Conservation (phyloP, 306 rosid species). For the Morella rubra region DNA sequence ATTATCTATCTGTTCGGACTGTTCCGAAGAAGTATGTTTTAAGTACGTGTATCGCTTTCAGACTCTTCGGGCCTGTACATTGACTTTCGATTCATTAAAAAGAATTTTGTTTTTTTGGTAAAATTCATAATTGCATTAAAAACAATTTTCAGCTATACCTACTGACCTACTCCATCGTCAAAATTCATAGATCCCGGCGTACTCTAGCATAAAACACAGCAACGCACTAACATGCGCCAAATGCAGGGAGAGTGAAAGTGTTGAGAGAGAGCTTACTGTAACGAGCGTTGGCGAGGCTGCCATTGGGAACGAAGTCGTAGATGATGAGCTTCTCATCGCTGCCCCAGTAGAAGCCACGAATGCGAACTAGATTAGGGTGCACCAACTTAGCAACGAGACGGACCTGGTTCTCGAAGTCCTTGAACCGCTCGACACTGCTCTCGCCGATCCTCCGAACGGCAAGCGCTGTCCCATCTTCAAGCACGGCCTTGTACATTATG, state of each 20-base stretch:
- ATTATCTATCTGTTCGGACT: neutral
- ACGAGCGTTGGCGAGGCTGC: slow-evolving; percentile 91
- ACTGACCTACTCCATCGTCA: slow-evolving; percentile 72
- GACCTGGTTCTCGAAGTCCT: slow-evolving; percentile 82
- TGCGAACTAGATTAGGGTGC: slow-evolving; percentile 79
- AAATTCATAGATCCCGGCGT: slow-evolving; percentile 15
- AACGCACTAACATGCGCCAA: slow-evolving; percentile 24
- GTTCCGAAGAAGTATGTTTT: neutral
- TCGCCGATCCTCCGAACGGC: slow-evolving; percentile 96
- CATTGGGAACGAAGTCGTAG: slow-evolving; percentile 93
- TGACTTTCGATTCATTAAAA: slow-evolving; percentile 54
- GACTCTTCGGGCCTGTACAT: slow-evolving; percentile 5
- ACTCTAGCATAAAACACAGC: slow-evolving; percentile 19
- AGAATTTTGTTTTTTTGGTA: neutral
- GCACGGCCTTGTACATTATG: slow-evolving; percentile 92
- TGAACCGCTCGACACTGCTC: slow-evolving; percentile 69
- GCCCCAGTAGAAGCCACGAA: slow-evolving; percentile 95
- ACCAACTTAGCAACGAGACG: slow-evolving; percentile 71
- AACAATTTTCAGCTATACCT: slow-evolving; percentile 41
- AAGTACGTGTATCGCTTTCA: slow-evolving; percentile 2
- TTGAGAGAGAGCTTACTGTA: slow-evolving; percentile 61
- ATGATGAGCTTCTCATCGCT: slow-evolving; percentile 80
- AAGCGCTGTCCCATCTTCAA: slow-evolving; percentile 71
- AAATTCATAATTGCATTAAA: slow-evolving; percentile 30
- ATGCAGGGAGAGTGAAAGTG: neutral